Percentiles rank a stretch among this genome's conserved stretches.
phyloP scores from a whole-genome alignment of 2,329 filamentous ascomycete species.

The Zalaria sp. region DNA sequence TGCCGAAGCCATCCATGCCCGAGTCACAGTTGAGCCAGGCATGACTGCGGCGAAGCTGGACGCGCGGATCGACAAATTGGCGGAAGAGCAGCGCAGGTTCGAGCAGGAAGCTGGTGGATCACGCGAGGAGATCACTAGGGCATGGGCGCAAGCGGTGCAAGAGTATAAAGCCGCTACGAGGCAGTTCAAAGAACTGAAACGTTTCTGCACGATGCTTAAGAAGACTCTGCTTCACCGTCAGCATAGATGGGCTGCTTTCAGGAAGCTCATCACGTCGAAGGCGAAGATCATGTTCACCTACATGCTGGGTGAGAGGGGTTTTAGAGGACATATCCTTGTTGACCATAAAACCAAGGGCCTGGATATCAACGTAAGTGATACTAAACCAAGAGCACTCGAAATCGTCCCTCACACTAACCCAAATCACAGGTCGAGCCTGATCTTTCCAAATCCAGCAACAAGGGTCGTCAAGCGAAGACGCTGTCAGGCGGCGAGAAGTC shows the following conservation, averaged over 20 bases:
- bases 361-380: conserved; percentile 50
- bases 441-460: conserved; percentile 51
- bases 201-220: conserved; percentile 22
- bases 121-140: too few species aligned
- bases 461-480: conserved; percentile 75
- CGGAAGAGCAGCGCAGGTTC: conserved; percentile 4
- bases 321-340: conserved; percentile 66
- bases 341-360: conserved; percentile 64
- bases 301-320: conserved; percentile 76
- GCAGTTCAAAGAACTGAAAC: conserved; percentile 1
- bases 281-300: conserved; percentile 79
- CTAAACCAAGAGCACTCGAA: too few species aligned
- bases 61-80: conserved; percentile 16
- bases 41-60: conserved; percentile 19
- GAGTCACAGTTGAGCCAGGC: conserved; percentile 15
- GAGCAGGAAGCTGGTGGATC: background rate
- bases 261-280: conserved; percentile 69
- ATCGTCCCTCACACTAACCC: too few species aligned
- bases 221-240: conserved; percentile 55
- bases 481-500: conserved; percentile 95
- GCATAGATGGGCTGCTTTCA: conserved; percentile 66
- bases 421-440: conserved; percentile 44
- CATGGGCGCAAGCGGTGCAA: background rate
- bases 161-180: background rate
- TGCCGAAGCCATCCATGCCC: conserved; percentile 11